phyloP scores from a whole-genome alignment of 495 filamentous ascomycete genomes.

The Cudoniella acicularis region DNA sequence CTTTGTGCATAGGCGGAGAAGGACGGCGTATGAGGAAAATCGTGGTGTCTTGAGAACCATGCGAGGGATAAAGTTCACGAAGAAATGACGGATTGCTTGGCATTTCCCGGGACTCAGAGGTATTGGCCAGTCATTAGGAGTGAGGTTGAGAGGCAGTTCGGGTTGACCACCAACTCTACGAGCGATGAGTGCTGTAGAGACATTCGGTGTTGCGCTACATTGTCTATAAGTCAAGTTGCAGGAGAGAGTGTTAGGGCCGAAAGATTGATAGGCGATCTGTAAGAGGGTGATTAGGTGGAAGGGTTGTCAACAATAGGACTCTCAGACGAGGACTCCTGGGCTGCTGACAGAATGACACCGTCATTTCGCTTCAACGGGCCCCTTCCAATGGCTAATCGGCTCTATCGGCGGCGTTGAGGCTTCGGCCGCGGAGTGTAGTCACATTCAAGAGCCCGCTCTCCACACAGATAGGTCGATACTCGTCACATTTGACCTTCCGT shows the following conservation, averaged over 20 bases:
- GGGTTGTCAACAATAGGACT: background rate
- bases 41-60: slow-evolving; percentile 5
- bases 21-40: slow-evolving; percentile 1
- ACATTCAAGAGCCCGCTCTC: background rate
- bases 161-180: background rate
- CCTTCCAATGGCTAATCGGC: background rate
- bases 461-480: slow-evolving; percentile 1
- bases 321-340: background rate
- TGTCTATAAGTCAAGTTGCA: background rate
- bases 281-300: background rate
- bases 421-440: slow-evolving; percentile 1
- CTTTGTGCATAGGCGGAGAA: background rate
- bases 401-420: slow-evolving; percentile 1
- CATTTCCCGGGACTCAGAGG: background rate
- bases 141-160: background rate
- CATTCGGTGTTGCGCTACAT: background rate
- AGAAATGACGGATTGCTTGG: slow-evolving; percentile 1
- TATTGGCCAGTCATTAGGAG: background rate
- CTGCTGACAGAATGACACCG: background rate
- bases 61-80: background rate
- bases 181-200: background rate
- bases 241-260: background rate
- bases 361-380: background rate
- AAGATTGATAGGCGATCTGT: background rate
- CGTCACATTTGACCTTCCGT: slow-evolving; percentile 6